Evolutionary conservation across 495 filamentous ascomycete species (phyloP).

Genomic region (Daldinia bambusicola): DNA sequence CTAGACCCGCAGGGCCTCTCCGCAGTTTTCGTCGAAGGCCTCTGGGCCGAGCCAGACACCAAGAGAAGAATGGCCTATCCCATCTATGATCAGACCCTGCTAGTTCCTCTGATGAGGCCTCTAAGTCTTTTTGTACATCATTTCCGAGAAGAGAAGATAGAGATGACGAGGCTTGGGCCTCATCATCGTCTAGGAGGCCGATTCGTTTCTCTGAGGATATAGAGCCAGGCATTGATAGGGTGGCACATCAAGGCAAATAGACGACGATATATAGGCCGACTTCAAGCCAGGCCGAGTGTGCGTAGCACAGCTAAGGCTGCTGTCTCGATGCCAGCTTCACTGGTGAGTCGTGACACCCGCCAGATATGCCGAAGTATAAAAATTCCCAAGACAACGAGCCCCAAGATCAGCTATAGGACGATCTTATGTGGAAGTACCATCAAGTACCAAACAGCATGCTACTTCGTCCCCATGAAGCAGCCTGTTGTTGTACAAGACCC

Average conservation of each 20-base stretch:
- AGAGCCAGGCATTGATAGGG: conserved; percentile 36
- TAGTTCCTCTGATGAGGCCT: conserved; percentile 1
- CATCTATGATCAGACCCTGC: conserved; percentile 22
- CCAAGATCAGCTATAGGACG: conserved; percentile 2
- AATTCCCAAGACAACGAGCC: background rate
- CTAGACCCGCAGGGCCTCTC: conserved; percentile 25
- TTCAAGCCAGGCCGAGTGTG: conserved; percentile 4
- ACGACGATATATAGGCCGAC: conserved; percentile 7
- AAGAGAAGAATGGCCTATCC: conserved; percentile 26
- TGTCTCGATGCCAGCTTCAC: conserved; percentile 18
- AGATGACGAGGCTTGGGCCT: conserved; percentile 31
- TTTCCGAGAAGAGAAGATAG: conserved; percentile 36
- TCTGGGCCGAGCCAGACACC: conserved; percentile 32
- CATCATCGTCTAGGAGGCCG: conserved; percentile 37
- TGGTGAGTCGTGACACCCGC: conserved; percentile 19
- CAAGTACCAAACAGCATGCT: conserved; percentile 17
- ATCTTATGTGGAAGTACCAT: conserved; percentile 4
- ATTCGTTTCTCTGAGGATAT: conserved; percentile 35
- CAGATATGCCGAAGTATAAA: conserved; percentile 6
- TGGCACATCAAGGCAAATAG: conserved; percentile 25
- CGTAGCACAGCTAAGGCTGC: conserved; percentile 24
- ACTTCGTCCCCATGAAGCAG: conserved; percentile 9
- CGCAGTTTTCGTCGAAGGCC: conserved; percentile 33
- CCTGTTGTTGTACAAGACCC: background rate
- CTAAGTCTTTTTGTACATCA: conserved; percentile 25